These are phyloP conservation scores for Russula compacta DNA, from an alignment of 768 basidiomycete species.

Conservation along the genomic window DNA sequence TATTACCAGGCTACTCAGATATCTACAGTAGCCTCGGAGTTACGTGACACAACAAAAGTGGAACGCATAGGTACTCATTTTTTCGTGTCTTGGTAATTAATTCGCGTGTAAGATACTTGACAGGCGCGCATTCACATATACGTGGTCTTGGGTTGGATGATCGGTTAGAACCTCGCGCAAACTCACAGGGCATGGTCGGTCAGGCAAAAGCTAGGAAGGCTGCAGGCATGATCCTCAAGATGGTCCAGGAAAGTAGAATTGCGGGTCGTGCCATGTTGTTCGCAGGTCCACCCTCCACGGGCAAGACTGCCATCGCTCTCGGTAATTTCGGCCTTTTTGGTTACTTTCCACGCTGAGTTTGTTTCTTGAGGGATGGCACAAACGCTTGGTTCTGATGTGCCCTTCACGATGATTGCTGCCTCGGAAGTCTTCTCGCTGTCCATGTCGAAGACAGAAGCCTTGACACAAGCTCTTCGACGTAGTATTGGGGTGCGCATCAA, in stretches of 20 bases:
- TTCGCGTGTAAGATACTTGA: constrained; percentile 12
- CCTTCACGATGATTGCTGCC: constrained; percentile 95
- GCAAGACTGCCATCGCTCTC: constrained; percentile 97
- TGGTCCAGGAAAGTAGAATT: constrained; percentile 95
- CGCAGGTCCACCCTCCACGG: constrained; percentile 94
- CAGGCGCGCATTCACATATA: constrained; percentile 91
- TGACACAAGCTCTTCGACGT: constrained; percentile 92
- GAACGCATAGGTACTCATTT: constrained; percentile 68
- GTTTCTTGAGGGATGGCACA: constrained; percentile 82
- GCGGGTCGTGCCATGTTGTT: constrained; percentile 95
- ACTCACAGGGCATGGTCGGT: constrained; percentile 94
- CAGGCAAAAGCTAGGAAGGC: constrained; percentile 95
- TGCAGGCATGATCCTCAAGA: constrained; percentile 93
- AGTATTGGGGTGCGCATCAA: constrained; percentile 97
- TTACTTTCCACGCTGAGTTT: neutral
- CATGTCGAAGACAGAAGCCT: constrained; percentile 97
- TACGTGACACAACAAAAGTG: constrained; percentile 86
- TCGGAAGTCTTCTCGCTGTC: constrained; percentile 97
- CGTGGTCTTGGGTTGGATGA: constrained; percentile 92
- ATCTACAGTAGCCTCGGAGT: constrained; percentile 64
- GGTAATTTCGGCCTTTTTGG: constrained; percentile 39
- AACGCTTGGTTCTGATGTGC: constrained; percentile 86
- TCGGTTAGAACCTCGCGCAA: constrained; percentile 78
- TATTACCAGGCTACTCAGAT: constrained; percentile 54
- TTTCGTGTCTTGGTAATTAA: neutral